Conservation (phyloP, 1,284 basidiomycete species). For the Fistulinella cinereoalba region DNA sequence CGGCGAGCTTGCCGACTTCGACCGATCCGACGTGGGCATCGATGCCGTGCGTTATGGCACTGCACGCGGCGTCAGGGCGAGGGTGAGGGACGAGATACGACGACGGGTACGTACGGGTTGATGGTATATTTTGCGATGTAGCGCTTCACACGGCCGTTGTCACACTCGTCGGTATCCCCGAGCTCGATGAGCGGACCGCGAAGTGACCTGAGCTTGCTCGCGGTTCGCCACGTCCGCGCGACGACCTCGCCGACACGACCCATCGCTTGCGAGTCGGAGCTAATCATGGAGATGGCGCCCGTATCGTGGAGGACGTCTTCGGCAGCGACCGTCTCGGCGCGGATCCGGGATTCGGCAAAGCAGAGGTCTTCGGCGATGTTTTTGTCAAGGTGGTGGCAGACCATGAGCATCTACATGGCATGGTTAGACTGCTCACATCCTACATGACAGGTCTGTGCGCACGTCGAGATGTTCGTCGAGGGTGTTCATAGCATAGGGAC, state of each 20-base stretch:
- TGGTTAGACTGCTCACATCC: background rate
- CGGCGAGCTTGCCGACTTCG: constrained; percentile 81
- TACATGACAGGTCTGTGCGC: constrained; percentile 40
- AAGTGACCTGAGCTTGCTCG: constrained; percentile 88
- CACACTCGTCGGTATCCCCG: constrained; percentile 65
- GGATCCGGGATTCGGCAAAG: constrained; percentile 97
- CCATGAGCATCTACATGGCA: constrained; percentile 88
- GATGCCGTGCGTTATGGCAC: constrained; percentile 93
- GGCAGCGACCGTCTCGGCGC: constrained; percentile 95
- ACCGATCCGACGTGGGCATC: constrained; percentile 87
- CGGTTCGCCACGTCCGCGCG: constrained; percentile 93
- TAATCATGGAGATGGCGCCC: constrained; percentile 96
- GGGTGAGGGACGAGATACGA: background rate
- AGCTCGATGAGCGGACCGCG: constrained; percentile 64
- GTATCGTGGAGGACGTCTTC: constrained; percentile 95
- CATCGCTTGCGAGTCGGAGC: constrained; percentile 97
- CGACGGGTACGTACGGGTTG: constrained; percentile 75
- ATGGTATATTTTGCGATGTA: constrained; percentile 97
- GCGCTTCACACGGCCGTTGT: constrained; percentile 96
- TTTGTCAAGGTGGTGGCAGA: constrained; percentile 88
- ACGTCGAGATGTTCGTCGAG: constrained; percentile 97
- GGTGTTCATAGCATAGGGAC: constrained; percentile 91
- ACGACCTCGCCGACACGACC: constrained; percentile 96
- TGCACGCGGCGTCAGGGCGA: constrained; percentile 29
- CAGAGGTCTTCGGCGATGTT: constrained; percentile 92